These are phyloP conservation scores for Drechslerella stenobrocha DNA, from an alignment of 2,329 filamentous ascomycete species.

Conservation along the genomic window DNA sequence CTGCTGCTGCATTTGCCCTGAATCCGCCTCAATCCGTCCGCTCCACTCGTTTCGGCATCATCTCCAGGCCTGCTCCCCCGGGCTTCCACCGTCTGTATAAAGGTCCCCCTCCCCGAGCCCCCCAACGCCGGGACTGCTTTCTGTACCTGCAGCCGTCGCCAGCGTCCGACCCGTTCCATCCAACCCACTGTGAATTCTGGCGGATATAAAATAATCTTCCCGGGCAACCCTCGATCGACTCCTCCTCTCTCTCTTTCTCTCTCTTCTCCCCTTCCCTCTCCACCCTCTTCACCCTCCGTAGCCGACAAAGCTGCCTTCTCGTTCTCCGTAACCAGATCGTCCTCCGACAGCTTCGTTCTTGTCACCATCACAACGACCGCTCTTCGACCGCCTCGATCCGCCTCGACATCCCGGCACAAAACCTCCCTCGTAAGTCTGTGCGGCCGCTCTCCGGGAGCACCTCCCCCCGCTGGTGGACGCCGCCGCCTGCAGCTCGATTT, in stretches of 20 bases:
- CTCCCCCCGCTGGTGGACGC: too few species aligned
- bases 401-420: constrained; percentile 14
- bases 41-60: constrained; percentile 3
- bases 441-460: not conserved
- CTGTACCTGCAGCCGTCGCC: not conserved
- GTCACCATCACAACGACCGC: not conserved
- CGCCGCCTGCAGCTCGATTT: not conserved
- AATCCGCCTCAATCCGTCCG: not conserved
- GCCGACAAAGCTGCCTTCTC: not conserved
- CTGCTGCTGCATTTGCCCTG: not conserved
- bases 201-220: not conserved
- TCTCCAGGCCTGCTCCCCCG: too few species aligned
- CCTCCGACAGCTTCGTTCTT: not conserved
- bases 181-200: not conserved
- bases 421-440: constrained; percentile 18
- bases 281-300: constrained; percentile 2
- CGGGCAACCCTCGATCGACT: constrained; percentile 3
- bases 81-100: too few species aligned
- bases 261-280: constrained; percentile 4
- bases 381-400: constrained; percentile 16
- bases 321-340: not conserved
- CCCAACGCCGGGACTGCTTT: constrained; percentile 20
- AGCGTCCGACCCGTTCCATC: not conserved
- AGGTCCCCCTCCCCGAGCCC: not conserved
- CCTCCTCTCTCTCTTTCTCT: not conserved